phyloP scores from a whole-genome alignment of 805 yeast genomes.

The Wickerhamiella domercqiae region DNA sequence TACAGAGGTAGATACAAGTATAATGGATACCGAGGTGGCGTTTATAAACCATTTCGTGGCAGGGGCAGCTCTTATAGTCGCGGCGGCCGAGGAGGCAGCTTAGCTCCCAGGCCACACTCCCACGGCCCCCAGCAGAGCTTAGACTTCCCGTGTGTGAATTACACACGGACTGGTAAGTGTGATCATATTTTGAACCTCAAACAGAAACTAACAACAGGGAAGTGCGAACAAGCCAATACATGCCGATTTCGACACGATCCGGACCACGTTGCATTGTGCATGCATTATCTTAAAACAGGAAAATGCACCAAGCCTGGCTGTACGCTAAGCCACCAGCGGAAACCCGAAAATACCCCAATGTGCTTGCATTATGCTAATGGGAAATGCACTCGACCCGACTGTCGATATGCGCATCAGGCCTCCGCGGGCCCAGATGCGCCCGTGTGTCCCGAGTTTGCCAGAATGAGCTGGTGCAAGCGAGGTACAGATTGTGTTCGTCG shows the following conservation, averaged over 20 bases:
- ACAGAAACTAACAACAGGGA: conserved; percentile 24
- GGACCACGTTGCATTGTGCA: conserved; percentile 40
- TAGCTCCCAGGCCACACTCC: not conserved
- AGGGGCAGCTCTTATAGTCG: too few relatives aligned
- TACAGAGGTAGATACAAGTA: conserved; percentile 3
- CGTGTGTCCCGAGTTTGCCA: conserved; percentile 52
- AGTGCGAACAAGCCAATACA: conserved; percentile 34
- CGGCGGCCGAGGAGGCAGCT: not conserved
- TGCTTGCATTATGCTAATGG: conserved; percentile 39
- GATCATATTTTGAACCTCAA: not conserved
- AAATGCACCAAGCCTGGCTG: conserved; percentile 38
- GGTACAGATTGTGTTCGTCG: conserved; percentile 43
- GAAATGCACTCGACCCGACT: conserved; percentile 33
- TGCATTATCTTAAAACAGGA: conserved; percentile 29
- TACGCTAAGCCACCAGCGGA: conserved; percentile 38
- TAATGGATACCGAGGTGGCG: not conserved
- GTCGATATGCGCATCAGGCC: conserved; percentile 37
- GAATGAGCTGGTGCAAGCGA: conserved; percentile 51
- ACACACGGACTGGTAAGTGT: conserved; percentile 2
- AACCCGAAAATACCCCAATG: conserved; percentile 43
- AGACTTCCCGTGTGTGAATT: not conserved
- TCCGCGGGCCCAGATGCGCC: conserved; percentile 28
- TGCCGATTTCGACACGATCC: conserved; percentile 44
- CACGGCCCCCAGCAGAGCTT: too few relatives aligned
- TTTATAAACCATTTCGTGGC: not conserved